Conservation (phyloP, 2,329 filamentous ascomycete genomes). For the Cercospora zeina region DNA sequence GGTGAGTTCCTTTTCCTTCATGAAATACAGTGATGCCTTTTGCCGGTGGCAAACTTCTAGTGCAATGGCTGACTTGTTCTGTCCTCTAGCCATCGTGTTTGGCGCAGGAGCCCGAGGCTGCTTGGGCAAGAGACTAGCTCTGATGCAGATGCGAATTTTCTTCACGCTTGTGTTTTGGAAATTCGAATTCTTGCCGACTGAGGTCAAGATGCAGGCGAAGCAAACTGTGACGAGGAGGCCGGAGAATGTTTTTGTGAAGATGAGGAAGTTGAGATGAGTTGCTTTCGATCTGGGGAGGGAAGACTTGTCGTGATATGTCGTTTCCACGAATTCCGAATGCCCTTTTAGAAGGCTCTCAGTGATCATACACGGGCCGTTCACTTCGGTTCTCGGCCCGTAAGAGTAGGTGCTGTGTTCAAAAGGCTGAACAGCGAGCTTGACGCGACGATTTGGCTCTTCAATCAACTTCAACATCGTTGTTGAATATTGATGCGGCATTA, state of each 20-base stretch:
- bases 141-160: constrained; percentile 12
- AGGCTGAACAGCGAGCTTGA: neutral
- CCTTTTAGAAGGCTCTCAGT: neutral
- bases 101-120: constrained; percentile 12
- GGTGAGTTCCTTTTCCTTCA: neutral
- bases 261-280: constrained; percentile 7
- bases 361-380: neutral
- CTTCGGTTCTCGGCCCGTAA: neutral
- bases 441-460: too few species aligned
- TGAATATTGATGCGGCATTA: neutral
- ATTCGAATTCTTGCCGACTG: constrained; percentile 34
- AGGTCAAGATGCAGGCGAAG: neutral
- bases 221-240: neutral
- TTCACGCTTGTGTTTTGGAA: constrained; percentile 13
- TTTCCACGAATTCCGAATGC: too few species aligned
- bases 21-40: too few species aligned
- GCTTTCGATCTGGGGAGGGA: neutral
- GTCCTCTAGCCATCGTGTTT: neutral
- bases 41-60: neutral
- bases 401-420: neutral
- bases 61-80: neutral
- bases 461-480: too few species aligned
- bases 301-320: neutral
- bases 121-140: constrained; percentile 10
- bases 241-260: neutral